Percentiles rank a stretch among this genome's conserved stretches.
These are phyloP conservation scores for Trypethelium eluteriae DNA, from an alignment of 495 filamentous ascomycete species.

Conservation along the genomic window DNA sequence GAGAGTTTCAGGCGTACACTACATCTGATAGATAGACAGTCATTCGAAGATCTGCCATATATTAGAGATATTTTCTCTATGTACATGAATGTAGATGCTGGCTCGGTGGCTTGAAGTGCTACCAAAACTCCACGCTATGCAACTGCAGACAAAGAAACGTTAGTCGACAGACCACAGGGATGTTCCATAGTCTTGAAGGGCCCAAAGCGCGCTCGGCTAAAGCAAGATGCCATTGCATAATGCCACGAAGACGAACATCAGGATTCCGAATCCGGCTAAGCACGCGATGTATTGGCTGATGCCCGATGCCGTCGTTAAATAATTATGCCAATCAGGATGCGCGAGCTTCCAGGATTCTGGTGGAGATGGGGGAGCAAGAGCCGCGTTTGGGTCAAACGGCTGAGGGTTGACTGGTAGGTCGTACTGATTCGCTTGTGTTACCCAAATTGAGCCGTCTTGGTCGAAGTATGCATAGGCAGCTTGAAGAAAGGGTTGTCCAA, in stretches of 20 bases:
- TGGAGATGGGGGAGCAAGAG: background rate
- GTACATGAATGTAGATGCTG: background rate
- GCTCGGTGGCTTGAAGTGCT: background rate
- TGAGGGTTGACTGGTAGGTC: slow-evolving; percentile 8
- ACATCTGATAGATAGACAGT: no score
- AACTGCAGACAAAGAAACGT: background rate
- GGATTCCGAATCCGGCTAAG: background rate
- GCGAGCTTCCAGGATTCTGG: slow-evolving; percentile 2
- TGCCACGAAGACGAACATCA: slow-evolving; percentile 5
- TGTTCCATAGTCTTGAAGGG: background rate
- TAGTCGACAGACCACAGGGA: background rate
- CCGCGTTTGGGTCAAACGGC: background rate
- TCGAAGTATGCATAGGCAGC: slow-evolving; percentile 8
- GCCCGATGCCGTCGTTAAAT: background rate
- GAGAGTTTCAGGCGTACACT: no score
- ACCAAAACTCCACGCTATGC: background rate
- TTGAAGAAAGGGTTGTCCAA: slow-evolving; percentile 3
- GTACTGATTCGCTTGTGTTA: slow-evolving; percentile 5
- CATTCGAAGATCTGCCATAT: no score
- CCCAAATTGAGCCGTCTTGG: background rate
- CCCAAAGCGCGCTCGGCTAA: background rate
- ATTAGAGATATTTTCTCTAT: background rate
- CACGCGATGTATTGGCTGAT: slow-evolving; percentile 4
- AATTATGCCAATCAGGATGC: slow-evolving; percentile 8
- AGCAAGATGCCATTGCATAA: slow-evolving; percentile 7